A percentile compares a stretch with the other conserved stretches of the same genome.
phyloP scores from a whole-genome alignment of 1,284 basidiomycete genomes.

The Stygiomarasmius scandens region DNA sequence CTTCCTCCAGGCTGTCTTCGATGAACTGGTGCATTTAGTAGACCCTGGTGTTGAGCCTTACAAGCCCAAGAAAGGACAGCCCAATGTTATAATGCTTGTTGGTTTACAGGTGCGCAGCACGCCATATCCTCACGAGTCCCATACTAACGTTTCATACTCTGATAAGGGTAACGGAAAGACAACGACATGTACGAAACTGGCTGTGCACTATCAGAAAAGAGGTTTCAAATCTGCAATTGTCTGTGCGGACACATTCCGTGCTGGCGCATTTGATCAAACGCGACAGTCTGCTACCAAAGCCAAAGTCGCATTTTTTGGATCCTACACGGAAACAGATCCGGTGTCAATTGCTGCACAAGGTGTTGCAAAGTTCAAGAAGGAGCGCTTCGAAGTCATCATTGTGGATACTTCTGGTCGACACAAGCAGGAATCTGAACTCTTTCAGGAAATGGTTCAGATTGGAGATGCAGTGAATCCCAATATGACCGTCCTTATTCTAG shows the following conservation, averaged over 20 bases:
- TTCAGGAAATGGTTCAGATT: conserved; percentile 98
- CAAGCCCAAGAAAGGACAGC: conserved; percentile 94
- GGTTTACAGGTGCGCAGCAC: conserved; percentile 76
- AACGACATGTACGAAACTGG: conserved; percentile 96
- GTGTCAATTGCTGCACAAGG: conserved; percentile 94
- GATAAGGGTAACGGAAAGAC: conserved; percentile 94
- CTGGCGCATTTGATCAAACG: conserved; percentile 99
- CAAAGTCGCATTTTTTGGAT: conserved; percentile 98
- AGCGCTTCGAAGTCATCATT: conserved; percentile 98
- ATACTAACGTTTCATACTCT: conserved; percentile 11
- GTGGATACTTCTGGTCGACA: conserved; percentile 98
- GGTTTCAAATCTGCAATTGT: conserved; percentile 99
- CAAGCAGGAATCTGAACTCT: conserved; percentile 96
- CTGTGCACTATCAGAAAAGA: conserved; percentile 96
- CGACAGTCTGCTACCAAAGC: conserved; percentile 95
- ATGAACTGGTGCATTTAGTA: conserved; percentile 93
- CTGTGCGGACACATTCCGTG: conserved; percentile 99
- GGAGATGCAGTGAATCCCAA: conserved; percentile 90
- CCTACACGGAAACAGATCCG: conserved; percentile 98
- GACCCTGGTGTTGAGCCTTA: conserved; percentile 95
- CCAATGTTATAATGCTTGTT: conserved; percentile 97
- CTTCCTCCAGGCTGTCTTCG: conserved; percentile 82
- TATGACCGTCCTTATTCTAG: conserved; percentile 89
- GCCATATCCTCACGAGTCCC: conserved; percentile 2
- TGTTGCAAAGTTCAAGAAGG: conserved; percentile 96